Percentiles rank a stretch among this genome's conserved stretches.
Conservation (phyloP, 495 filamentous ascomycete species). For the Delitschia confertaspora region DNA sequence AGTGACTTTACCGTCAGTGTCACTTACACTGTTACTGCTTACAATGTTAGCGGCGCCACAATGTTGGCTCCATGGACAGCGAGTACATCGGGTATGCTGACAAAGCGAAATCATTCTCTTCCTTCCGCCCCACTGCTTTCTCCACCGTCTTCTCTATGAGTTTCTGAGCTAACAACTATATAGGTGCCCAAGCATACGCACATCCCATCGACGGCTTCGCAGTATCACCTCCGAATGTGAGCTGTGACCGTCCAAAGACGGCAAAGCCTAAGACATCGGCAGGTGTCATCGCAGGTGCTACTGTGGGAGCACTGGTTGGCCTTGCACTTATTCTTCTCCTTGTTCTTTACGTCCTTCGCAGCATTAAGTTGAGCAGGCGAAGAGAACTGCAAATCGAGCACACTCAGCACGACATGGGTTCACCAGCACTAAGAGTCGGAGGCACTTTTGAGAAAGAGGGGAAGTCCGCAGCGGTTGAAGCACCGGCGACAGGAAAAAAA, state of each 20-base stretch:
- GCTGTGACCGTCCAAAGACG: neutral
- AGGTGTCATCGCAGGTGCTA: neutral
- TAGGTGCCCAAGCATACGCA: constrained; percentile 13
- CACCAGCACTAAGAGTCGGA: neutral
- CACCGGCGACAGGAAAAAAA: constrained; percentile 2
- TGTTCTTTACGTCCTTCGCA: neutral
- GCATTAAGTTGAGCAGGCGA: neutral
- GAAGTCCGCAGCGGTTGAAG: no score
- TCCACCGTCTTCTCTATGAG: neutral
- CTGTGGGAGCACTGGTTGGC: neutral
- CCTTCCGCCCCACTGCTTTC: no score
- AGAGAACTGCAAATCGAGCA: neutral
- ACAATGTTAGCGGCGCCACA: constrained; percentile 3
- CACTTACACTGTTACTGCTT: constrained; percentile 10
- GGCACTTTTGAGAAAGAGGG: neutral
- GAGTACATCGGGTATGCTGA: constrained; percentile 3
- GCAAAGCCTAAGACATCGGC: neutral
- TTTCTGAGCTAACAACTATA: neutral
- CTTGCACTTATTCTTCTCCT: neutral
- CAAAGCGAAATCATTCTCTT: no score
- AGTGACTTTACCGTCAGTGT: constrained; percentile 6
- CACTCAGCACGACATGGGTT: constrained; percentile 1
- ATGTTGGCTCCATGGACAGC: neutral
- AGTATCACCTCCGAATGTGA: neutral
- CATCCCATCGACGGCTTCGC: constrained; percentile 19